These are phyloP conservation scores for Heterococcus sp. DNA, from an alignment of 108 stramenopile species.

Conservation along the genomic window DNA sequence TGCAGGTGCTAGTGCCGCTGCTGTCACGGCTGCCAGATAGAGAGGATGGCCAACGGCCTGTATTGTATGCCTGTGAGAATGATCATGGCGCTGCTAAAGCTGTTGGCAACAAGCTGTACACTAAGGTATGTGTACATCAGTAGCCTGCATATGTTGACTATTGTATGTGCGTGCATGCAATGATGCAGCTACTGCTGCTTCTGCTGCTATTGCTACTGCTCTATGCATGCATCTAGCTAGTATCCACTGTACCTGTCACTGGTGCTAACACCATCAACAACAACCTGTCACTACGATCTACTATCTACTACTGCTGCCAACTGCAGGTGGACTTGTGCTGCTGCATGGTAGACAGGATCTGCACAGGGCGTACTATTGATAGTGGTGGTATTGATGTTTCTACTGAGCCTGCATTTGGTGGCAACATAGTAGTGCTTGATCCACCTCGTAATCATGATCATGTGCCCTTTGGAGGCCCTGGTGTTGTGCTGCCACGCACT, in stretches of 20 bases:
- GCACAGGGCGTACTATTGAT: constrained; percentile 34
- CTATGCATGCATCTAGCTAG: no score
- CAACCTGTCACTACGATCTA: no score
- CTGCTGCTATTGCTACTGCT: no score
- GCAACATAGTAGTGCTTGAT: constrained; percentile 23
- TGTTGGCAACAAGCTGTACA: no score
- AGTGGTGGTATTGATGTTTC: constrained; percentile 15
- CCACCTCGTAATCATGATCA: constrained; percentile 5
- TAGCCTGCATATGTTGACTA: no score
- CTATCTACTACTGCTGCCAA: not conserved
- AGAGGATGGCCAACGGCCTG: constrained; percentile 19
- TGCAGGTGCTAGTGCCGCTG: constrained; percentile 14
- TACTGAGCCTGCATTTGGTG: constrained; percentile 24
- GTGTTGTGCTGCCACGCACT: not conserved
- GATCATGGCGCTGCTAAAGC: not conserved
- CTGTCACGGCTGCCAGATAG: constrained; percentile 15
- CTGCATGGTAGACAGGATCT: constrained; percentile 45
- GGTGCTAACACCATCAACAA: no score
- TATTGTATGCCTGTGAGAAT: constrained; percentile 37
- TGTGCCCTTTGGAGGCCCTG: constrained; percentile 21
- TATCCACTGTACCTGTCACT: no score
- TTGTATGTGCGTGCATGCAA: no score
- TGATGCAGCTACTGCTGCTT: no score
- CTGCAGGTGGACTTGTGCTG: not conserved
- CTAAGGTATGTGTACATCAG: no score